Base-by-base conservation (phyloP, 2,329 filamentous ascomycete genomes). In the Botrytis tulipae region DNA sequence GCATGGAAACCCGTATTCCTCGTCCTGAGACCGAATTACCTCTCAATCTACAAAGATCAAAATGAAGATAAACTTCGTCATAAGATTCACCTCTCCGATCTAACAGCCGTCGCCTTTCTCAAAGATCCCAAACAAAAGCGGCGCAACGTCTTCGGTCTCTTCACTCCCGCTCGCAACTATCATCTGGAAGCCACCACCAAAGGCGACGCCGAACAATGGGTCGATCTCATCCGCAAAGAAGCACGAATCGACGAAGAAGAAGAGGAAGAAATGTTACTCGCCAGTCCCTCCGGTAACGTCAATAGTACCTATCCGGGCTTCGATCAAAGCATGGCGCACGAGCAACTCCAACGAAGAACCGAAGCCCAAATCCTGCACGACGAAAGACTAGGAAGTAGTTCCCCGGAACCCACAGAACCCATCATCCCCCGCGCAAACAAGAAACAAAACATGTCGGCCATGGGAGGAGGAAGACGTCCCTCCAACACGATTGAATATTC, bases 1-100 rank as follows among this genome's bases (percentile, higher is more conserved):
- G 91, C 92, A 76, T 99, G 96, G 96, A 97, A 97, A 84, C 86
- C 91, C 9, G 90, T 95, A 75, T 96, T 93, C 83, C 86, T 98
- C 60, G 96, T 99, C 59, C 88, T 99, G 63, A 92, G 96, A 75
- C 95, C 95, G 0, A 97, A 96, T 78, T 89, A 93, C 32, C 88
- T 99, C 48, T 98, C 93, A 70, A 91, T 98, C 75, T 99, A 99
- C 87, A 97, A 95, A 83, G 92, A 95, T 81, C 90, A 93, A 78
- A 93, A 95, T 78, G 95, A 98, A 84, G 93, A 92, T 78, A 95
- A 95, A 82, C 88, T 99, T 61, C 92, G 93, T 70, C 92, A 97
- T 80, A 95, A 97, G 81, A 90, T 99, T 79, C 91, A 91, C 80
- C 88, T 98, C 57, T 92, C 93, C 61, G 96, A 99, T 75, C 88